Percentiles rank a stretch among this genome's conserved stretches.
Evolutionary conservation across 805 yeast genomes (phyloP).

Genomic region (Candida xyloterini): DNA sequence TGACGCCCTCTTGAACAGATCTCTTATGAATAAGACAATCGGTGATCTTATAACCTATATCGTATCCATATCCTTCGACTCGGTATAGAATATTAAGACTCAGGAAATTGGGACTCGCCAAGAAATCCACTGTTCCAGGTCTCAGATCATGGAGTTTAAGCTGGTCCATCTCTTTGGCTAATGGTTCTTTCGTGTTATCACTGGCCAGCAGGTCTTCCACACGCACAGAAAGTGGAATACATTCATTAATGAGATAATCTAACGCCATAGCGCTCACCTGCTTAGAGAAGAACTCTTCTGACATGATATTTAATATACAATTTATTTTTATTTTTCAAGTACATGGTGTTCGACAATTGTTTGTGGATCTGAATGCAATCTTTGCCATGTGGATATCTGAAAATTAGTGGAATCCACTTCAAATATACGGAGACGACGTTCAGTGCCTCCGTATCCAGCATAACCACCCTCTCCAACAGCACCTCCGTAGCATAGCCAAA

Average conservation of each 20-base stretch:
- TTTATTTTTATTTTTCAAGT: slow-evolving; percentile 5
- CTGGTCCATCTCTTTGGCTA: slow-evolving; percentile 9
- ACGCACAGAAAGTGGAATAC: slow-evolving; percentile 68
- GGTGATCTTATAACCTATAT: slow-evolving; percentile 34
- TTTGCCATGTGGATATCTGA: slow-evolving; percentile 66
- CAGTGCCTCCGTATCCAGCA: slow-evolving; percentile 85
- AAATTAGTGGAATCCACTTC: slow-evolving; percentile 55
- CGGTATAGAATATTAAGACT: slow-evolving; percentile 55
- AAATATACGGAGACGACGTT: slow-evolving; percentile 73
- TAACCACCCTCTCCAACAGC: slow-evolving; percentile 94
- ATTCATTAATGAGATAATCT: slow-evolving; percentile 68
- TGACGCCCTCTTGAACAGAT: slow-evolving; percentile 20
- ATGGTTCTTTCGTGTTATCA: slow-evolving; percentile 13
- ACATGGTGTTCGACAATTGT: slow-evolving; percentile 13
- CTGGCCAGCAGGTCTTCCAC: slow-evolving; percentile 49
- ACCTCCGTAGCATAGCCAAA: slow-evolving; percentile 93
- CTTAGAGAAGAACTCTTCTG: slow-evolving; percentile 24
- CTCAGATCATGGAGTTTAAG: slow-evolving; percentile 15
- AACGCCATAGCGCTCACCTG: slow-evolving; percentile 55
- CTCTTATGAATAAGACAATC: slow-evolving; percentile 30
- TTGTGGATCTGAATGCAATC: slow-evolving; percentile 56
- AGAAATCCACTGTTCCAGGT: slow-evolving; percentile 41
- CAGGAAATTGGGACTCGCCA: slow-evolving; percentile 32
- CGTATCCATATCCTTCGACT: slow-evolving; percentile 68
- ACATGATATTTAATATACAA: slow-evolving; percentile 2